Evolutionary conservation across 2,329 filamentous ascomycete genomes (phyloP).

Genomic region (Tolypocladium amazonense): DNA sequence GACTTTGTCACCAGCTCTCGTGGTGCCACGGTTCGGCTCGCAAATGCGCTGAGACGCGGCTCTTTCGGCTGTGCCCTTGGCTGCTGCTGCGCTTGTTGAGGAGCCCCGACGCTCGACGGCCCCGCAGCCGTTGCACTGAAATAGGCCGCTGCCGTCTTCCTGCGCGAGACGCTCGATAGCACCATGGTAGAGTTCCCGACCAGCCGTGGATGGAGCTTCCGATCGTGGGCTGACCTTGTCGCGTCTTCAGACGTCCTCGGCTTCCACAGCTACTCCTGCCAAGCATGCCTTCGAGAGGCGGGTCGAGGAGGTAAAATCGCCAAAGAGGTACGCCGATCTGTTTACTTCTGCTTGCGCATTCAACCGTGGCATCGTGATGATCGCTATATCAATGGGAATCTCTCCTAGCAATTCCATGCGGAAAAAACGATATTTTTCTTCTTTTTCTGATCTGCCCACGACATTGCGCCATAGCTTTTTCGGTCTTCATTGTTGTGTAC

Average conservation of each 20-base stretch:
- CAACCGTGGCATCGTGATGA: slow-evolving; percentile 53
- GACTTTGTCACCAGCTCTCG: not conserved
- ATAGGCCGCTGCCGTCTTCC: slow-evolving; percentile 3
- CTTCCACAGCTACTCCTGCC: slow-evolving; percentile 60
- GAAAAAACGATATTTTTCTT: slow-evolving; percentile 63
- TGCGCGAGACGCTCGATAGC: slow-evolving; percentile 4
- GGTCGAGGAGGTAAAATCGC: slow-evolving; percentile 73
- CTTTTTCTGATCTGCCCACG: slow-evolving; percentile 41
- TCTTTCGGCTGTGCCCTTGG: slow-evolving; percentile 5
- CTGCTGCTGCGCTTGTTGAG: slow-evolving; percentile 5
- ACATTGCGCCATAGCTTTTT: slow-evolving; percentile 3
- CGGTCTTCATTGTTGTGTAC: not conserved
- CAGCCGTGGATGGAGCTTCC: not conserved
- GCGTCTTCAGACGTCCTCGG: slow-evolving; percentile 50
- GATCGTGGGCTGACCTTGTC: not conserved
- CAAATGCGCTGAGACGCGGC: slow-evolving; percentile 8
- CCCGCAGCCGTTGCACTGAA: slow-evolving; percentile 2
- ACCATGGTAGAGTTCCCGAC: slow-evolving; percentile 6
- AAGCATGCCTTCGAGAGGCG: slow-evolving; percentile 70
- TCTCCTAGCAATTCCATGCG: slow-evolving; percentile 92
- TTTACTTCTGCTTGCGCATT: not conserved
- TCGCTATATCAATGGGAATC: slow-evolving; percentile 98
- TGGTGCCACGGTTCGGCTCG: slow-evolving; percentile 6
- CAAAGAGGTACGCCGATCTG: slow-evolving; percentile 65
- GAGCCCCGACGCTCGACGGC: not conserved